A percentile compares a stretch with the other conserved stretches of the same genome.
Conservation (phyloP, 129 eudicot species). For the Rutidosis leptorrhynchoides region DNA sequence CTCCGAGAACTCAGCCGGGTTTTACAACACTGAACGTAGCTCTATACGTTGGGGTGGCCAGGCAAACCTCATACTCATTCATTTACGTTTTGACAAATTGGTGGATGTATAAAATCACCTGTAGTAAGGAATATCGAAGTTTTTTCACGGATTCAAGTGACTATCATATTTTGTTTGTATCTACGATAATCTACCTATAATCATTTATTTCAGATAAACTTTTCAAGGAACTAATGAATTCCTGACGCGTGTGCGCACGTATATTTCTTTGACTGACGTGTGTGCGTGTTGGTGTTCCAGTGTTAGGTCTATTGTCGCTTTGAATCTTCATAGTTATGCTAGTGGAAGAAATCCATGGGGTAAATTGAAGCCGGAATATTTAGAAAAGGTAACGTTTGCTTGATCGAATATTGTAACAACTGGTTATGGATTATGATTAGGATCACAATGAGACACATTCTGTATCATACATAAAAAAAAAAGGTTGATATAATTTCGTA, state of each 20-base stretch:
- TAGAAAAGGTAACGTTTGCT: slow-evolving; percentile 63
- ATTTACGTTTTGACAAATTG: background rate
- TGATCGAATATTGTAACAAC: background rate
- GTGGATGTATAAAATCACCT: slow-evolving; percentile 10
- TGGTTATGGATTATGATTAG: background rate
- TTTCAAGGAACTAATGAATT: background rate
- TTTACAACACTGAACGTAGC: too few relatives aligned
- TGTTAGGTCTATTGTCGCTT: slow-evolving; percentile 86
- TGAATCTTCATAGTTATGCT: slow-evolving; percentile 92
- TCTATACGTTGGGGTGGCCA: too few relatives aligned
- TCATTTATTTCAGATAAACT: background rate
- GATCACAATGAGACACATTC: background rate
- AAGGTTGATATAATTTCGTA: too few relatives aligned
- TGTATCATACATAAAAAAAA: too few relatives aligned
- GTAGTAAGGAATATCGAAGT: background rate
- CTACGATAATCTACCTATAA: background rate
- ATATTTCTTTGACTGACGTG: too few relatives aligned
- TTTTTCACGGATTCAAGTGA: background rate
- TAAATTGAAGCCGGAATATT: slow-evolving; percentile 70
- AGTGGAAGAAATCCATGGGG: slow-evolving; percentile 99
- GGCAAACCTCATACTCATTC: too few relatives aligned
- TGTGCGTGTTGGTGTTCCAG: slow-evolving; percentile 41
- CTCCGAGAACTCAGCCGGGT: too few relatives aligned
- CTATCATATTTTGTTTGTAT: background rate
- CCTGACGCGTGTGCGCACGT: too few relatives aligned